Evolutionary conservation across 352 stramenopile species (phyloP).

Genomic region (Phytopythium mirpurense): DNA sequence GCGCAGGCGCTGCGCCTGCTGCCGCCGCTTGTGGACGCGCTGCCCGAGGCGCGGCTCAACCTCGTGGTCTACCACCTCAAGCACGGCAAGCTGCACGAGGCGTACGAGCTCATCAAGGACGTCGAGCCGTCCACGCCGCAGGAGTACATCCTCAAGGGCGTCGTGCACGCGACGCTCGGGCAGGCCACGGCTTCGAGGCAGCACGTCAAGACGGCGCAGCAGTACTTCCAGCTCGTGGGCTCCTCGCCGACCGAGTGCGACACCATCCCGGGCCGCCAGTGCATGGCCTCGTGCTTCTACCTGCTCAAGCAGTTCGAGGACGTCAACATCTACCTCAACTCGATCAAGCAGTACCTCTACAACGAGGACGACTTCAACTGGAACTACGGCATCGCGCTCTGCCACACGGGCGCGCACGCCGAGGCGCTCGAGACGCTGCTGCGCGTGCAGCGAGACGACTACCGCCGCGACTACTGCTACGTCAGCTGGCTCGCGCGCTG

Average conservation of each 20-base stretch:
- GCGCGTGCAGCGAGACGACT: slow-evolving; percentile 87
- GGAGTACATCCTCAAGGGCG: slow-evolving; percentile 89
- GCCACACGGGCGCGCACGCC: slow-evolving; percentile 90
- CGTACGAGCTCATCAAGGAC: slow-evolving; percentile 94
- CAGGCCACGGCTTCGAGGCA: slow-evolving; percentile 86
- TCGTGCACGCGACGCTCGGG: slow-evolving; percentile 90
- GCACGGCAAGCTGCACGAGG: slow-evolving; percentile 91
- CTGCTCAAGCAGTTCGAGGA: slow-evolving; percentile 96
- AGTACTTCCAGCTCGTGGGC: slow-evolving; percentile 93
- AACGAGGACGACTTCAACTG: slow-evolving; percentile 98
- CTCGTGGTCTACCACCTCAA: slow-evolving; percentile 93
- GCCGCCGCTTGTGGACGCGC: slow-evolving; percentile 87
- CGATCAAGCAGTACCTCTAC: slow-evolving; percentile 94
- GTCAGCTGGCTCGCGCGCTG: slow-evolving; percentile 88
- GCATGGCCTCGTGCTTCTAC: slow-evolving; percentile 97
- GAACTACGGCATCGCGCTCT: slow-evolving; percentile 94
- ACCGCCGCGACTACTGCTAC: slow-evolving; percentile 93
- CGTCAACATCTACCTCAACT: slow-evolving; percentile 97
- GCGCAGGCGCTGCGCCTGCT: slow-evolving; percentile 91
- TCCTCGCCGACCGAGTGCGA: slow-evolving; percentile 94
- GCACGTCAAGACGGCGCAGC: slow-evolving; percentile 91
- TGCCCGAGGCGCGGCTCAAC: slow-evolving; percentile 94
- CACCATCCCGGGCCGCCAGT: slow-evolving; percentile 95
- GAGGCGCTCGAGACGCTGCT: slow-evolving; percentile 92
- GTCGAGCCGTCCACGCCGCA: slow-evolving; percentile 92